A percentile compares a stretch with the other conserved stretches of the same genome.
Evolutionary conservation across 805 yeast species (phyloP).

Genomic region (Babjeviella inositovora): DNA sequence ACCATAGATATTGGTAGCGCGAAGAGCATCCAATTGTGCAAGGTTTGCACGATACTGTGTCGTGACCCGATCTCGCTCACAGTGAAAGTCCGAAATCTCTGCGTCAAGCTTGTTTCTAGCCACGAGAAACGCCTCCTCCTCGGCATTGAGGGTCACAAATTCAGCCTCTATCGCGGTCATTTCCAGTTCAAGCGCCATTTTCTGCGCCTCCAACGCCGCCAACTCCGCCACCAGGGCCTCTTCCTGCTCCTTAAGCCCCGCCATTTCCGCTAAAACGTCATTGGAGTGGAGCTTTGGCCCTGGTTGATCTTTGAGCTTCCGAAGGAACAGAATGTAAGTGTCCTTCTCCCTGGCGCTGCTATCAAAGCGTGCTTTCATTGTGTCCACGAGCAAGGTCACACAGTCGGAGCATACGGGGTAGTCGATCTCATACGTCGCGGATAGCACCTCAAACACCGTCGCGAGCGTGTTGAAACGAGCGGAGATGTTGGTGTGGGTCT

Average conservation of each 20-base stretch:
- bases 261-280: slow-evolving; percentile 14
- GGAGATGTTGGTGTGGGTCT: slow-evolving; percentile 19
- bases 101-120: slow-evolving; percentile 40
- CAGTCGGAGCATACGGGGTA: slow-evolving; percentile 86
- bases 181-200: slow-evolving; percentile 28
- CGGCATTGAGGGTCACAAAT: slow-evolving; percentile 14
- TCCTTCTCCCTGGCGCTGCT: slow-evolving; percentile 67
- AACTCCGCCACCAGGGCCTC: slow-evolving; percentile 7
- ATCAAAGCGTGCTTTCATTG: slow-evolving; percentile 54
- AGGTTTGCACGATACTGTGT: slow-evolving; percentile 46
- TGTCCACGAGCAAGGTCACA: slow-evolving; percentile 45
- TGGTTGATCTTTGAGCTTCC: slow-evolving; percentile 44
- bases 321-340: slow-evolving; percentile 55
- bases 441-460: slow-evolving; percentile 55
- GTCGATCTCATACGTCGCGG: slow-evolving; percentile 61
- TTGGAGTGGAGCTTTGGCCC: slow-evolving; percentile 14
- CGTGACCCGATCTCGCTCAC: slow-evolving; percentile 46
- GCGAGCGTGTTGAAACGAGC: slow-evolving; percentile 35
- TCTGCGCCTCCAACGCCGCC: slow-evolving; percentile 20
- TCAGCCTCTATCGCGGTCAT: slow-evolving; percentile 25
- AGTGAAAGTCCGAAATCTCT: slow-evolving; percentile 28
- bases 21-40: slow-evolving; percentile 50
- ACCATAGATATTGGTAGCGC: slow-evolving; percentile 69
- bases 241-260: slow-evolving; percentile 19
- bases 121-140: slow-evolving; percentile 27